Evolutionary conservation across 148 eudicot species (phyloP).

Genomic region (Hydrangea macrophylla): DNA sequence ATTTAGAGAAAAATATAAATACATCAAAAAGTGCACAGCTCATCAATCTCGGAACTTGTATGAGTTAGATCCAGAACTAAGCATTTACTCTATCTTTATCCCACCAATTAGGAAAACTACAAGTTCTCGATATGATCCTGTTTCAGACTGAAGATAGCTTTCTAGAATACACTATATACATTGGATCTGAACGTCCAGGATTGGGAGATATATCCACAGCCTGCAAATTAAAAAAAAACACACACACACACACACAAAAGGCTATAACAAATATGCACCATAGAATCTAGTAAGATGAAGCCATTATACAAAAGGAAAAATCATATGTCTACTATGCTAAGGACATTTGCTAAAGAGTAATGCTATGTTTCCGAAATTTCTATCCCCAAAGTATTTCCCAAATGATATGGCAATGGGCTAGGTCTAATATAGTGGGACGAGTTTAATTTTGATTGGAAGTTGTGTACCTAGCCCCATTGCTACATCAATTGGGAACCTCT

Average conservation of each 20-base stretch:
- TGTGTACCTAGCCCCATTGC: too few relatives aligned
- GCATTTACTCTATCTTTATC: background rate
- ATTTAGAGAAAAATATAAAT: too few relatives aligned
- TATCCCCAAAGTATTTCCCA: too few relatives aligned
- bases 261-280: too few relatives aligned
- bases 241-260: too few relatives aligned
- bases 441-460: too few relatives aligned
- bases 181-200: conserved; percentile 93
- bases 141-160: conserved; percentile 58
- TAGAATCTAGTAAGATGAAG: background rate
- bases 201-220: conserved; percentile 95
- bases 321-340: background rate
- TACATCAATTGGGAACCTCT: too few relatives aligned
- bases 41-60: background rate
- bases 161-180: conserved; percentile 82
- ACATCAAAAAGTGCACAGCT: background rate
- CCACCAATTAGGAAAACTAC: background rate
- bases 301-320: background rate
- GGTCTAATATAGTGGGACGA: too few relatives aligned
- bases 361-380: too few relatives aligned
- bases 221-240: conserved; percentile 31
- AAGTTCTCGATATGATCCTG: background rate
- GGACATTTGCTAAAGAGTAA: background rate
- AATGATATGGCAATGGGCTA: too few relatives aligned
- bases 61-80: background rate